Evolutionary conservation across 495 filamentous ascomycete species (phyloP).

Genomic region (Talaromyces adpressus): DNA sequence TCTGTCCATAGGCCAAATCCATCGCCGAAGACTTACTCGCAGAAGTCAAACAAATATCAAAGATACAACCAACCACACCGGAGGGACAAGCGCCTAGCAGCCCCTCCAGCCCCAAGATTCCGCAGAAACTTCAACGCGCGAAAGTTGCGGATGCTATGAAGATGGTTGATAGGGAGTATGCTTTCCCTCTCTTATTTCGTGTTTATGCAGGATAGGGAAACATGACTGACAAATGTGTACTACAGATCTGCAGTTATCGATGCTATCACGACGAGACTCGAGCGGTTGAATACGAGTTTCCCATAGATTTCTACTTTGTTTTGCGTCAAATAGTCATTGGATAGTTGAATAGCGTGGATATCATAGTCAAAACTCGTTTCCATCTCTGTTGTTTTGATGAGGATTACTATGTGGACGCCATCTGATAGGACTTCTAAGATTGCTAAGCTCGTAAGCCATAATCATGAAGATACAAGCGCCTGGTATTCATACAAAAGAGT

Average conservation of each 20-base stretch:
- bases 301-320: neutral
- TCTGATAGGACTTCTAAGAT: neutral
- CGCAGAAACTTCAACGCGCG: conserved; percentile 57
- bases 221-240: conserved; percentile 8
- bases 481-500: neutral
- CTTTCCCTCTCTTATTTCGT: neutral
- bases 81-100: conserved; percentile 28
- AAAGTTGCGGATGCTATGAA: conserved; percentile 63
- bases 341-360: neutral
- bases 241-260: conserved; percentile 32
- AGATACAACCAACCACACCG: conserved; percentile 17
- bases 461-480: no score
- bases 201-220: neutral
- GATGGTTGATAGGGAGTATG: conserved; percentile 63
- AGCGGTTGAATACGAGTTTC: conserved; percentile 24
- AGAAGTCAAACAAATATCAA: conserved; percentile 33
- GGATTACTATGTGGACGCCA: neutral
- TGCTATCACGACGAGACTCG: conserved; percentile 32
- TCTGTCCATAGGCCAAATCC: conserved; percentile 29
- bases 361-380: neutral
- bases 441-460: neutral
- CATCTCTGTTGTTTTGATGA: neutral
- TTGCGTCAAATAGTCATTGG: neutral
- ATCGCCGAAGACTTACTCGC: conserved; percentile 46
- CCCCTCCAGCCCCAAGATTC: conserved; percentile 42